Evolutionary conservation across 2,329 filamentous ascomycete genomes (phyloP), one percentile per base, ranked within the genome.

Genomic region (Exserohilum turcica): DNA sequence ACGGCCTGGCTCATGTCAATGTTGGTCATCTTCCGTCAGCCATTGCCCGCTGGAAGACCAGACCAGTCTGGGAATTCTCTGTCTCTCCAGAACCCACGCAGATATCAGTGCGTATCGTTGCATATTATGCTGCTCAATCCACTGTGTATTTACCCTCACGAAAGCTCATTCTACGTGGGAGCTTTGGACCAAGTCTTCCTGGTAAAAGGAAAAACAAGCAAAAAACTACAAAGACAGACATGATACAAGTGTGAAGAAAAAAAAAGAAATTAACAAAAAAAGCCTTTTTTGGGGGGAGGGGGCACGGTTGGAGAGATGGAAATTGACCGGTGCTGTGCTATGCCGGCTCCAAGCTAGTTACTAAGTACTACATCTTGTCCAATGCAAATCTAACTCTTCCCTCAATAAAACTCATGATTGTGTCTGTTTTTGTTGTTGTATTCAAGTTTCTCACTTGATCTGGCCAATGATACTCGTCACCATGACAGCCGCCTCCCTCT

Each of bases 401-500:
- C 44, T 31, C 44, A 37, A n/a, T n/a, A n/a, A n/a, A 16, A 12
- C 6, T n/a, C 3, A 31, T 36, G 12, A 24, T 19, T 18, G 9
- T 16, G 6, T 15, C 5, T 5, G 12, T 33, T 12, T 6, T 18
- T 13, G 10, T 15, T 8, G n/a, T 13, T 13, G 13, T 6, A 9
- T 33, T 21, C 32, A n/a, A 18, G 5, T 2, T 1, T 8, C 32
- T 65, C 49, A 73, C 47, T 66, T 66, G 15, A 74, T 66, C 54
- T 67, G 65, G n/a, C 83, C 82, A 43, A 92, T 81, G 5, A 97
- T 86, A 65, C 90, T 90, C 46, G 90, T 88, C 36, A 96, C 89
- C 93, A 97, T 97, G 42, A 97, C 92, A 1, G 92, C 92, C 42
- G 92, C 88, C 76, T 97, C 94, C 33, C 93, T 84, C 67, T 97